Evolutionary conservation across 1,284 basidiomycete genomes (phyloP).

Genomic region (Caloboletus inedulis): DNA sequence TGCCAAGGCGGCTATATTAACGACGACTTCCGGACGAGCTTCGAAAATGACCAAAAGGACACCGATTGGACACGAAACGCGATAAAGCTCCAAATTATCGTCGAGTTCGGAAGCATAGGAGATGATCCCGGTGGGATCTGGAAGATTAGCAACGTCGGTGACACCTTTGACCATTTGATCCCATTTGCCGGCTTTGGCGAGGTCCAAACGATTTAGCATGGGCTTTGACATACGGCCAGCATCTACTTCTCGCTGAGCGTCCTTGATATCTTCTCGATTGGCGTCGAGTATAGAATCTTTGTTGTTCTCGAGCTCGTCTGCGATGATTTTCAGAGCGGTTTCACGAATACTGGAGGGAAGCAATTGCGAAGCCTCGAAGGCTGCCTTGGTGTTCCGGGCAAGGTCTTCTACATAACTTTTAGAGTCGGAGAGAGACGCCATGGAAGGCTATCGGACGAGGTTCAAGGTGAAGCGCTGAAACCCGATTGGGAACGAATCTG

Average conservation of each 20-base stretch:
- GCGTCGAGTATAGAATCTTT: constrained; percentile 74
- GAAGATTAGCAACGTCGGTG: constrained; percentile 79
- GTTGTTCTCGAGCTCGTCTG: constrained; percentile 57
- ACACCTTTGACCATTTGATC: constrained; percentile 91
- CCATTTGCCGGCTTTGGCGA: constrained; percentile 88
- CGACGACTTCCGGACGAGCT: constrained; percentile 95
- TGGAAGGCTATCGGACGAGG: no score
- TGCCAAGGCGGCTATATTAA: constrained; percentile 94
- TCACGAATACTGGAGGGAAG: constrained; percentile 65
- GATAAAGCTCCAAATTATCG: constrained; percentile 84
- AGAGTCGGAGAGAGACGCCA: constrained; percentile 15
- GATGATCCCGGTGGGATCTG: constrained; percentile 85
- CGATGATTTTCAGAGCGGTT: constrained; percentile 69
- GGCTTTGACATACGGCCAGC: constrained; percentile 82
- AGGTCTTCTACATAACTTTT: constrained; percentile 38
- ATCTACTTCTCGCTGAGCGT: constrained; percentile 74
- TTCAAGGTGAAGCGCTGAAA: no score
- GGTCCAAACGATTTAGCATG: constrained; percentile 83
- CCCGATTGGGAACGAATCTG: background rate
- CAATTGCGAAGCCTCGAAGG: constrained; percentile 85
- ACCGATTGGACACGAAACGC: constrained; percentile 95
- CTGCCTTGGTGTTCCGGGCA: constrained; percentile 73
- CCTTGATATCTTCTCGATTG: constrained; percentile 79
- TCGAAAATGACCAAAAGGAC: constrained; percentile 98
- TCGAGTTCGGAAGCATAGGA: constrained; percentile 89